Base-by-base conservation (phyloP, 495 filamentous ascomycete species). In the Penicillium crystallinum region DNA sequence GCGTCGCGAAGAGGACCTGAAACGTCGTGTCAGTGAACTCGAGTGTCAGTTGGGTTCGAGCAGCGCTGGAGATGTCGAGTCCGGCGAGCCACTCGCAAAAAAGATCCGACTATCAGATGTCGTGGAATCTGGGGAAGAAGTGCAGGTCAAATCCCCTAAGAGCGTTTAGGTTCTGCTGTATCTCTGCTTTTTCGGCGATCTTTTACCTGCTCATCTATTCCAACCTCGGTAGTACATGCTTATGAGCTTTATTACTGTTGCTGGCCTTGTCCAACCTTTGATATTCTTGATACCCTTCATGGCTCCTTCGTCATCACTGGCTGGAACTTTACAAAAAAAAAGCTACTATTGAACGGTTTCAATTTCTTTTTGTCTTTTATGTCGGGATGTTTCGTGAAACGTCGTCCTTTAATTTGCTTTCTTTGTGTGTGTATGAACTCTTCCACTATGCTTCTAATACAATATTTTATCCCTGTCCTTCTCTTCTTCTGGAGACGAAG, bases 1-100 rank as follows among this genome's bases (percentile, higher is more conserved):
- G 63, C 79, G 81, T 42, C 79, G 89, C 19, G 91, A 96, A 64
- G 85, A 88, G 36, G 87, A 87, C 38, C 78, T 97, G 21, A 95
- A 95, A 69, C 77, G 84, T 45, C 81, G 87, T 40, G 75, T 97
- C 6, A 84, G 87, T 35, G 90, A 96, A 50, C 72, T 91, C 29
- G 92, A 96, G 63, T 74, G 70, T 48, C 84, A 88, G 48, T 46
- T 85, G 11, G 56, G 54, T 19, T 45, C 45, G 10, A 56, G 27
- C 46, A 40, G 53, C 35, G 39, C 55, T 5, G 53, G 52, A 7
- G 59, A 58, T 34, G 57, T 50, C 37, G 69, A 73, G 35, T 66
- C 56, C 30, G 64, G 65, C 25, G 75, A 79, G 51, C 76, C 76
- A n/a, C 54, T 66, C 14, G 64, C 75, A 9, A 79, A 79, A 57